Evolutionary conservation across 371 early-diverging fungal genomes (phyloP).

Genomic region (Mucor piriformis): DNA sequence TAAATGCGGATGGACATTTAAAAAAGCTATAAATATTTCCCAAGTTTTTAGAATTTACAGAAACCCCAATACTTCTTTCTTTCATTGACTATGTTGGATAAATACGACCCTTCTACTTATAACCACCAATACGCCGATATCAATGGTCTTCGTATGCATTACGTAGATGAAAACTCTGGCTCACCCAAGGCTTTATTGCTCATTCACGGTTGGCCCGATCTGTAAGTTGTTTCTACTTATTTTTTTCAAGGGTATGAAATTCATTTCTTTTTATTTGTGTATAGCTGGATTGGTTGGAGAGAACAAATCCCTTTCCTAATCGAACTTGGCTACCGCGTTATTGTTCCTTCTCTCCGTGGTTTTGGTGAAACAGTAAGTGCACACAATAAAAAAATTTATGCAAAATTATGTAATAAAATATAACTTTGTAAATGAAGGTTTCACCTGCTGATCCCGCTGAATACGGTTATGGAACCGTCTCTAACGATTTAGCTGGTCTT

Average conservation of each 20-base stretch:
- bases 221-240: constrained; percentile 24
- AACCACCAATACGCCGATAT: constrained; percentile 41
- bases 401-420: not conserved
- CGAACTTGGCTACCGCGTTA: constrained; percentile 70
- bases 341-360: constrained; percentile 70
- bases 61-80: not conserved
- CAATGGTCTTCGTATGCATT: constrained; percentile 59
- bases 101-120: constrained; percentile 45
- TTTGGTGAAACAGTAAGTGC: constrained; percentile 71
- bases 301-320: constrained; percentile 71
- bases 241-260: not conserved
- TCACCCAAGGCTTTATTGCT: constrained; percentile 55
- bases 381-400: not conserved
- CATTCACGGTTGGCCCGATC: constrained; percentile 78
- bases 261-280: not conserved
- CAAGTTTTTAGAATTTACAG: too few species aligned
- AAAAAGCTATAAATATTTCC: too few species aligned
- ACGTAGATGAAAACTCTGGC: constrained; percentile 69
- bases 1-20: too few species aligned
- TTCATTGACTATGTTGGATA: constrained; percentile 27
- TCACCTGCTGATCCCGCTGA: constrained; percentile 47
- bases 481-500: constrained; percentile 58
- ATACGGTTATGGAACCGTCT: constrained; percentile 61
- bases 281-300: constrained; percentile 71
- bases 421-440: constrained; percentile 31